phyloP scores from a whole-genome alignment of 2,329 filamentous ascomycete genomes.

The Cadophora gregata region DNA sequence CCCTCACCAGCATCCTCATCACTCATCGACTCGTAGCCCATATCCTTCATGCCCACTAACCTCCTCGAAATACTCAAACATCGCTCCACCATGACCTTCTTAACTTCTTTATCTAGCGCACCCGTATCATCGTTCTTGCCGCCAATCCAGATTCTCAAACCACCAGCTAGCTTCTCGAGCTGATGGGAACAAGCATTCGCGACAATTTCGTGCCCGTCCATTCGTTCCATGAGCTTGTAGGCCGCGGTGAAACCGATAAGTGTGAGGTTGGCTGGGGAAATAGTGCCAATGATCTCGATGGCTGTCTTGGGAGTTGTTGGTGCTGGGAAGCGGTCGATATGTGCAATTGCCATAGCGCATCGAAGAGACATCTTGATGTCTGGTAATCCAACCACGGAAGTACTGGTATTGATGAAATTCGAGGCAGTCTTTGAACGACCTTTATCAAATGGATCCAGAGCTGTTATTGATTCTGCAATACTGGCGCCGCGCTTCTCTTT shows the following conservation, averaged over 20 bases:
- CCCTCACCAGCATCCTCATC: constrained; percentile 46
- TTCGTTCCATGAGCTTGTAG: constrained; percentile 62
- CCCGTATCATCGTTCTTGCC: constrained; percentile 56
- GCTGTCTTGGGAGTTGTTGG: constrained; percentile 51
- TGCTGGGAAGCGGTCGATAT: constrained; percentile 56
- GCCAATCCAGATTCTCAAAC: constrained; percentile 66
- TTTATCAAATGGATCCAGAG: constrained; percentile 53
- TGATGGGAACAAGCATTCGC: constrained; percentile 54
- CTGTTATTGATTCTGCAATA: constrained; percentile 62
- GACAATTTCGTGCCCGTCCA: constrained; percentile 55
- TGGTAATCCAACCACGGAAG: constrained; percentile 51
- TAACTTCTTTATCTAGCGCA: constrained; percentile 57
- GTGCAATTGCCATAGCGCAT: constrained; percentile 65
- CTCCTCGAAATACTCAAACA: constrained; percentile 62
- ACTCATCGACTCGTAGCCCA: constrained; percentile 64
- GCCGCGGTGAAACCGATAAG: constrained; percentile 65
- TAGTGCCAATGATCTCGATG: constrained; percentile 55
- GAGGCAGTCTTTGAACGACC: constrained; percentile 43
- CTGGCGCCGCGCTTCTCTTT: constrained; percentile 60
- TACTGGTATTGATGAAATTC: constrained; percentile 53
- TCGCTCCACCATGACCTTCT: constrained; percentile 59
- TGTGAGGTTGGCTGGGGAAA: constrained; percentile 50
- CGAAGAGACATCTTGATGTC: constrained; percentile 63
- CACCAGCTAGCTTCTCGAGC: constrained; percentile 63
- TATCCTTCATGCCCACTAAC: constrained; percentile 65